Evolutionary conservation across 257 asterid genomes (phyloP), one percentile per base, ranked within the genome.

Genomic region (Gentiana macrophylla): DNA sequence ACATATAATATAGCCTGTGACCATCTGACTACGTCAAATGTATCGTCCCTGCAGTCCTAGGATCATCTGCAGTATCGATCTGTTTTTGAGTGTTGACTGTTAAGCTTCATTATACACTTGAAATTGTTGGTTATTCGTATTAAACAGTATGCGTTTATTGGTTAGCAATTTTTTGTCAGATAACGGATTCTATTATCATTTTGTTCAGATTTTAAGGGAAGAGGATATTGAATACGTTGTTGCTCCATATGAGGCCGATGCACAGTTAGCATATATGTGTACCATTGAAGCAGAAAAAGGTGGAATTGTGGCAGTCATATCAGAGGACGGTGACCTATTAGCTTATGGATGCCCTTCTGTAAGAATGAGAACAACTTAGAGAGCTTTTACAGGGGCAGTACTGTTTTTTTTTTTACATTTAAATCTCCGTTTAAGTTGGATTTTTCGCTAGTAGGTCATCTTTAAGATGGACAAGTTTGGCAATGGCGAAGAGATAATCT

Each of bases 211-310:
- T 65, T 65, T 83, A 66, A 77, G 79, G 61, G 70, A 85, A 50
- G 94, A 86, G 73, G 74, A 77, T 48, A 68, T 77, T 69, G 90
- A 86, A 65, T 86, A 80, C 53, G 75, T 86, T 5, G 90, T 86
- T 34, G 95, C 95, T 59, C 95, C 95, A 35, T 86, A 86, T 15
- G 95, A 86, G 72, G 95, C 95, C 41, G 94, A 86, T 79, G 95
- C 94, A 53, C 94, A 86, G 37, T 63, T 86, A 74, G 95, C 95
- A 52, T 76, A 79, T 67, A 76, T 86, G 63, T 67, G 86, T 35
- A 58, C 78, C 59, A 79, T 83, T 46, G 72, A 74, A 53, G 65
- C 72, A 66, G 81, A 80, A 60, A 59, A 77, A 11, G 89, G 84
- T 47, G 95, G 90, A 59, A 65, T 83, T 56, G 81, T 5, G 37